Evolutionary conservation across 805 yeast genomes (phyloP).

Genomic region (Ogataea wickerhamii): DNA sequence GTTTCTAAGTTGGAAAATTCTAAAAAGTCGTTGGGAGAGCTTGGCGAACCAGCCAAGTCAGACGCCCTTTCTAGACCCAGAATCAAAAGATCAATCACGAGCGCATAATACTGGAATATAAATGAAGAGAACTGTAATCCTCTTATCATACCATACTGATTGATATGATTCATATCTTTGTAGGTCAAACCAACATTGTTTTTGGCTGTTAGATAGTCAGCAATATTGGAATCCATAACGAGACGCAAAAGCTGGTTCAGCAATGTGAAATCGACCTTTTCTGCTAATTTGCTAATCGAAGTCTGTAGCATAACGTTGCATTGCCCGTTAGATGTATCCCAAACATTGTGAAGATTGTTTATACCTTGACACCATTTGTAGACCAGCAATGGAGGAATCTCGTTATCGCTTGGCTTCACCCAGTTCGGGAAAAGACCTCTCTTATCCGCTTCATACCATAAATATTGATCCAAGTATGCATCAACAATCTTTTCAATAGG

Average conservation of each 20-base stretch:
- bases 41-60: conserved; percentile 79
- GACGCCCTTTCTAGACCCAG: conserved; percentile 84
- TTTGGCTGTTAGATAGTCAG: conserved; percentile 91
- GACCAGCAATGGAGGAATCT: conserved; percentile 85
- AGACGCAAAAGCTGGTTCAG: conserved; percentile 77
- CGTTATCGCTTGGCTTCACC: conserved; percentile 93
- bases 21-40: conserved; percentile 70
- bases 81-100: conserved; percentile 74
- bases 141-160: conserved; percentile 80
- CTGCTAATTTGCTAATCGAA: conserved; percentile 63
- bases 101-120: conserved; percentile 85
- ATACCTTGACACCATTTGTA: conserved; percentile 95
- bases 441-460: conserved; percentile 94
- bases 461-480: conserved; percentile 90
- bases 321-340: conserved; percentile 76
- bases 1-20: conserved; percentile 58
- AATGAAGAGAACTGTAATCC: conserved; percentile 92
- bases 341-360: conserved; percentile 70
- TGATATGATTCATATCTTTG: conserved; percentile 93
- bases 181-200: conserved; percentile 78
- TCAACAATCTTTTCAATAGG: conserved; percentile 95
- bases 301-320: conserved; percentile 84
- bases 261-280: conserved; percentile 84
- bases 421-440: conserved; percentile 88
- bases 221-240: conserved; percentile 83